These are phyloP conservation scores for Cutaneotrichosporon sp. DNA, from an alignment of 1,284 basidiomycete genomes.

Conservation along the genomic window DNA sequence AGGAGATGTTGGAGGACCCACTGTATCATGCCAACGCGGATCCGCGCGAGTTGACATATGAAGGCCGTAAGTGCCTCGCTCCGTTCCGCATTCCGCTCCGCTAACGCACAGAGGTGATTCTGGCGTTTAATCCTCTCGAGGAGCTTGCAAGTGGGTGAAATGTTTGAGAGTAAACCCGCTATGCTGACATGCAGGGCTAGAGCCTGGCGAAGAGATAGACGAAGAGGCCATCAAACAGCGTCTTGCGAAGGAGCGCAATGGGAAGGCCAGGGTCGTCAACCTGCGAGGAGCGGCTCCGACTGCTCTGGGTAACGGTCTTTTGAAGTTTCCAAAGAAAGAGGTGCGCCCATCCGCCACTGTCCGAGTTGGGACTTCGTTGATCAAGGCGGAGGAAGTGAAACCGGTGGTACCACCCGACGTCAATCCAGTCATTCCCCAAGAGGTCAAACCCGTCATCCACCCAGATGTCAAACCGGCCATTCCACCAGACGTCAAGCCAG, in stretches of 20 bases:
- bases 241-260: not conserved
- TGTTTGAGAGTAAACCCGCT: not conserved
- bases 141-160: constrained; percentile 21
- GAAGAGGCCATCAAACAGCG: not conserved
- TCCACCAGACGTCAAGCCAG: not conserved
- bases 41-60: constrained; percentile 16
- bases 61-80: constrained; percentile 31
- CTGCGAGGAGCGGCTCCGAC: not conserved
- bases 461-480: not conserved
- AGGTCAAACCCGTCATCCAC: not conserved
- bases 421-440: not conserved
- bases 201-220: not conserved
- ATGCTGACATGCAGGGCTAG: not conserved
- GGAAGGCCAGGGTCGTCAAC: not conserved
- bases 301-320: not conserved
- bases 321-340: not conserved
- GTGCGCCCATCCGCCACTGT: too few relatives aligned
- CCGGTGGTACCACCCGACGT: not conserved
- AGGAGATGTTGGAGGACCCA: not conserved
- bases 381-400: not conserved
- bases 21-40: not conserved
- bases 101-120: constrained; percentile 20
- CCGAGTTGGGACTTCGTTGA: too few relatives aligned
- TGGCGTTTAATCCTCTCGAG: constrained; percentile 31
- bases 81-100: not conserved